Percentiles rank a stretch among this genome's conserved stretches.
These are phyloP conservation scores for Syncephalastrum sp. DNA, from an alignment of 371 early-diverging fungal genomes.

Conservation along the genomic window DNA sequence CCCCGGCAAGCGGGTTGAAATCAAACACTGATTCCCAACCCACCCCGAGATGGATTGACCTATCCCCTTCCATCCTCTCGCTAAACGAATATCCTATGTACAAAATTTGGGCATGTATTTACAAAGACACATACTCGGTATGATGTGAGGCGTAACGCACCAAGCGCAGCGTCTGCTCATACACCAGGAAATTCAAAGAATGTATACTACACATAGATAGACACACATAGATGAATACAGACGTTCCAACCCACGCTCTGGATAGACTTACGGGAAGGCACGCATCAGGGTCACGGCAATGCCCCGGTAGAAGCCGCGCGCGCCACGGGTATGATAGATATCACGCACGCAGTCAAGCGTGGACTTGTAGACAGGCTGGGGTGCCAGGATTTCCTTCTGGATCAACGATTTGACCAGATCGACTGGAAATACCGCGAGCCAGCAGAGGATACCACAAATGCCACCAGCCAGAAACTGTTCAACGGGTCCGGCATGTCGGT, in stretches of 20 bases:
- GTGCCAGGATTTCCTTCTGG: constrained; percentile 68
- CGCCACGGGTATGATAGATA: constrained; percentile 53
- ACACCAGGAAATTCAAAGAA: constrained; percentile 25
- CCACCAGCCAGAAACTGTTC: constrained; percentile 79
- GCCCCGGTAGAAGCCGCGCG: constrained; percentile 72
- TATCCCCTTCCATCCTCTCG: too few species aligned
- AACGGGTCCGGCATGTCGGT: constrained; percentile 57
- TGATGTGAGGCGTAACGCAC: constrained; percentile 21
- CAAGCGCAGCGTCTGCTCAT: constrained; percentile 23
- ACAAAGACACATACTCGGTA: constrained; percentile 24
- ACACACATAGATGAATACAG: not conserved
- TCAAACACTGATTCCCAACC: too few species aligned
- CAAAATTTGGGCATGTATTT: constrained; percentile 10
- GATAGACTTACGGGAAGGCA: constrained; percentile 66
- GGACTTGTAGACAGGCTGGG: constrained; percentile 43
- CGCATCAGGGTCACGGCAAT: constrained; percentile 74
- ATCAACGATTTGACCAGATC: constrained; percentile 77
- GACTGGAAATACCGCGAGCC: constrained; percentile 80
- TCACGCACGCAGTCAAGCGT: constrained; percentile 55
- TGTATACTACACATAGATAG: constrained; percentile 12
- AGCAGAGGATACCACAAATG: constrained; percentile 77
- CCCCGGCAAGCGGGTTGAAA: constrained; percentile 36
- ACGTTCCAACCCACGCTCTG: not conserved
- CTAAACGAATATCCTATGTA: too few species aligned
- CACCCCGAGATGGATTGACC: too few species aligned